Evolutionary conservation across 2,329 filamentous ascomycete species (phyloP).

Genomic region (Alternaria alternata): DNA sequence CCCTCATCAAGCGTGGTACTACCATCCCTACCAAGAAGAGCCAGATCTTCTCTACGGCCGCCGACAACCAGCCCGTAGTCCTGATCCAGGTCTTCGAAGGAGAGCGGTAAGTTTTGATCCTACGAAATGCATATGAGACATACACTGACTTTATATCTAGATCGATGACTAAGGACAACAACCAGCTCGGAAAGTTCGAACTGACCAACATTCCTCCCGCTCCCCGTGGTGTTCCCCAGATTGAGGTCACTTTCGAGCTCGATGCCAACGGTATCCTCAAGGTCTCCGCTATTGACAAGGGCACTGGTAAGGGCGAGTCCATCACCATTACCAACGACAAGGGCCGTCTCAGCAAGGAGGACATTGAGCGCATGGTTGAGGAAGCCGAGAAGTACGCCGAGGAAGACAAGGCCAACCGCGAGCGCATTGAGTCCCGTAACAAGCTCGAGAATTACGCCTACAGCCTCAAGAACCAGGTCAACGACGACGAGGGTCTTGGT

Average conservation of each 20-base stretch:
- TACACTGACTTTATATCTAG: not conserved
- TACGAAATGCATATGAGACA: too few species aligned
- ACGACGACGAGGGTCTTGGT: constrained; percentile 94
- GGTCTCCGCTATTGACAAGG: constrained; percentile 96
- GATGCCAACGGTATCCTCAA: constrained; percentile 99
- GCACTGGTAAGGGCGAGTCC: constrained; percentile 94
- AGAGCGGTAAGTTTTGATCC: constrained; percentile 66
- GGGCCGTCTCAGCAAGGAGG: constrained; percentile 92
- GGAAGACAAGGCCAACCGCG: constrained; percentile 97
- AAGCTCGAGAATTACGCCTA: constrained; percentile 99
- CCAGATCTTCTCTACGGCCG: constrained; percentile 96
- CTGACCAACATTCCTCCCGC: constrained; percentile 94
- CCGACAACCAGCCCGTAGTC: constrained; percentile 95
- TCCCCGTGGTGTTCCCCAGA: constrained; percentile 95
- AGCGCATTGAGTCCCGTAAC: constrained; percentile 96
- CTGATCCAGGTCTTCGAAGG: constrained; percentile 96
- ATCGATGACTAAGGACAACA: constrained; percentile 64
- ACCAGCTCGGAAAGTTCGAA: constrained; percentile 97
- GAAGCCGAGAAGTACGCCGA: constrained; percentile 99
- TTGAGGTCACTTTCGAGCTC: constrained; percentile 97
- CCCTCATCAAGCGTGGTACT: constrained; percentile 93
- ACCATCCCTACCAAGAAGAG: constrained; percentile 95
- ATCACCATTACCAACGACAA: constrained; percentile 99
- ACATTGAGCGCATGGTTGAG: constrained; percentile 98
- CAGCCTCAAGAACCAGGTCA: constrained; percentile 98